Percentiles rank a stretch among this genome's conserved stretches.
These are phyloP conservation scores for Hyphopichia pseudoburtonii DNA, from an alignment of 1,139 yeast genomes.

Conservation along the genomic window DNA sequence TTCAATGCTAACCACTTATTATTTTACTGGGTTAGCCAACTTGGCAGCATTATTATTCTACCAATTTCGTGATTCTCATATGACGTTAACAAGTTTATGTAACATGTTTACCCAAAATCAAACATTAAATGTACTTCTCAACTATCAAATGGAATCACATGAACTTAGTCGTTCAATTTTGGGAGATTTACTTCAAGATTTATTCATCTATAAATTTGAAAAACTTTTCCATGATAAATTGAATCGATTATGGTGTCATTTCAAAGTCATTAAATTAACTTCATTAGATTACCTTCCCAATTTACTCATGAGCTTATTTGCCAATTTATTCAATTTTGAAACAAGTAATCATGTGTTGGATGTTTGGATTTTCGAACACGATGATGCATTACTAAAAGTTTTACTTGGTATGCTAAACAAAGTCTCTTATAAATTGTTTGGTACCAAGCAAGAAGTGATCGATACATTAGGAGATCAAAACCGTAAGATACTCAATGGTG, in stretches of 20 bases:
- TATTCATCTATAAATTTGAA: conserved; percentile 40
- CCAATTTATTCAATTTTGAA: conserved; percentile 25
- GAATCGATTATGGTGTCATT: conserved; percentile 51
- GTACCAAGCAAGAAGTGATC: conserved; percentile 46
- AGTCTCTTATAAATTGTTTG: conserved; percentile 54
- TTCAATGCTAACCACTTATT: conserved; percentile 12
- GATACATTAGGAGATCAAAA: conserved; percentile 30
- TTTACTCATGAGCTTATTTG: conserved; percentile 19
- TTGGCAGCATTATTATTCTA: conserved; percentile 45
- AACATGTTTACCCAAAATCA: conserved; percentile 39
- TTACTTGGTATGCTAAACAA: conserved; percentile 48
- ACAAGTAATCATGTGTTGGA: conserved; percentile 45
- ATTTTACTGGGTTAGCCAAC: conserved; percentile 25
- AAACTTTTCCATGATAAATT: conserved; percentile 43
- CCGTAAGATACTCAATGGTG: conserved; percentile 13
- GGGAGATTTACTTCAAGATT: conserved; percentile 12
- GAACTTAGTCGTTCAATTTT: conserved; percentile 5
- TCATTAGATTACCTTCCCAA: conserved; percentile 28
- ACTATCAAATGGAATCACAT: conserved; percentile 1
- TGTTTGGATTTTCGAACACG: conserved; percentile 62
- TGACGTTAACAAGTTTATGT: conserved; percentile 46
- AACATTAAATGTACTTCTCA: conserved; percentile 11
- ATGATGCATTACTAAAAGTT: conserved; percentile 46
- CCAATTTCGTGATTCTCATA: conserved; percentile 31
- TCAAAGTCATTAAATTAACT: conserved; percentile 37